Percentiles rank a stretch among this genome's conserved stretches.
Conservation (phyloP, 2,329 filamentous ascomycete species). For the Pseudocercospora pini-densiflorae region DNA sequence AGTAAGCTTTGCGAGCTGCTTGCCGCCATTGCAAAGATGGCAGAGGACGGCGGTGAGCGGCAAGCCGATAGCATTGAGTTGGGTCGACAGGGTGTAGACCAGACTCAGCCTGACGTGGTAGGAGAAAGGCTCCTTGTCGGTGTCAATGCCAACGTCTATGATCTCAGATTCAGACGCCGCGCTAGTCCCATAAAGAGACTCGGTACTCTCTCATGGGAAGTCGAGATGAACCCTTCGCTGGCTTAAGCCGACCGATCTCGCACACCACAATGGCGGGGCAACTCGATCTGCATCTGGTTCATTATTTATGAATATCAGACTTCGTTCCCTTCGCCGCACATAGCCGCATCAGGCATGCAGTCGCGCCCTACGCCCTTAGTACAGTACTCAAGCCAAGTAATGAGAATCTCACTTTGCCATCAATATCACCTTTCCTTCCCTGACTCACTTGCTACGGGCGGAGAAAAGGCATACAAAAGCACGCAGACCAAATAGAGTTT, state of each 20-base stretch:
- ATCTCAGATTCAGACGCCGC: neutral
- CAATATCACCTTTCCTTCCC: neutral
- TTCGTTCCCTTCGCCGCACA: conserved; percentile 13
- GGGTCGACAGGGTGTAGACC: neutral
- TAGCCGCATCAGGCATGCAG: conserved; percentile 1
- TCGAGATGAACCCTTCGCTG: too few species aligned
- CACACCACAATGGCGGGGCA: too few species aligned
- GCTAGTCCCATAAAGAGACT: neutral
- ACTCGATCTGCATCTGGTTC: neutral
- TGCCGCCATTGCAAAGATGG: too few species aligned
- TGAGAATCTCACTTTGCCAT: neutral
- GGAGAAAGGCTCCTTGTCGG: neutral
- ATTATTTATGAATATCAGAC: conserved; percentile 3
- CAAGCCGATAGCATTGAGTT: neutral
- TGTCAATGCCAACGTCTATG: neutral
- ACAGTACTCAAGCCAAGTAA: neutral
- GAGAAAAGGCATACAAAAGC: neutral
- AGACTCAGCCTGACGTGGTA: too few species aligned
- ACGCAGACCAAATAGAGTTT: neutral
- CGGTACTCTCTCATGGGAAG: too few species aligned
- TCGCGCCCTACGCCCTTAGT: conserved; percentile 10
- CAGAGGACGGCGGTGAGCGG: neutral
- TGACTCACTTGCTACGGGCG: neutral
- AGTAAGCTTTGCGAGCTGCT: neutral
- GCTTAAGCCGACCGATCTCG: too few species aligned